phyloP scores from a whole-genome alignment of 441 rosid genomes.

The Populus hybrid region DNA sequence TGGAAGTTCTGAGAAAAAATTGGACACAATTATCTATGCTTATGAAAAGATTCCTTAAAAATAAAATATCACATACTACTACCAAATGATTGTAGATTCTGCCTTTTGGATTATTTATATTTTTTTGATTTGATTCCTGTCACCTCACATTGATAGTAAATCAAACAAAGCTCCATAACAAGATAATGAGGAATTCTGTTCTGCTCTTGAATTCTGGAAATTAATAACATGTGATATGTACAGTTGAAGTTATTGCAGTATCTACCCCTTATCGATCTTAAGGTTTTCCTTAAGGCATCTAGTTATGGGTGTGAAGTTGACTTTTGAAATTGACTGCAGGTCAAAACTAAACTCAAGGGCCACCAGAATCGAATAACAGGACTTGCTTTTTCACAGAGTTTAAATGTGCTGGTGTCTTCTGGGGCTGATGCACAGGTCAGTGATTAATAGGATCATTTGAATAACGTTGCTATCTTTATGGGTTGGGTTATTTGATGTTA shows the following conservation, averaged over 20 bases:
- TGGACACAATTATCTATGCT: neutral
- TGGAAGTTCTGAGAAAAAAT: neutral
- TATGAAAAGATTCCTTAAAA: neutral
- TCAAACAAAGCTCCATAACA: neutral
- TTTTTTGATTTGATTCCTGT: neutral
- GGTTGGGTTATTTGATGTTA: neutral
- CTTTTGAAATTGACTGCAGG: constrained; percentile 35
- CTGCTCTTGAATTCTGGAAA: neutral
- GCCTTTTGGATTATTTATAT: neutral
- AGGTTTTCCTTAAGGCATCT: neutral
- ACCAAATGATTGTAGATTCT: neutral
- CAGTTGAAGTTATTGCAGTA: constrained; percentile 8
- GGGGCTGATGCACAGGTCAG: constrained; percentile 85
- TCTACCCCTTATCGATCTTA: neutral
- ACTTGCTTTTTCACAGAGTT: constrained; percentile 64
- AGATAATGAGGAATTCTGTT: neutral
- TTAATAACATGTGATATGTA: neutral
- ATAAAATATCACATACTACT: neutral
- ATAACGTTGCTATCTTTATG: neutral
- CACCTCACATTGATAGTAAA: neutral
- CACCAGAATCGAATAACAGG: constrained; percentile 76
- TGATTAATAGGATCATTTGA: neutral
- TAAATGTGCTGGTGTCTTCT: constrained; percentile 65
- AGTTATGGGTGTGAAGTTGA: constrained; percentile 6
- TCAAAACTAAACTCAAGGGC: constrained; percentile 76